Percentiles rank a stretch among this genome's conserved stretches.
Conservation (phyloP, 2,329 filamentous ascomycete genomes). For the Diaporthe nobilis region DNA sequence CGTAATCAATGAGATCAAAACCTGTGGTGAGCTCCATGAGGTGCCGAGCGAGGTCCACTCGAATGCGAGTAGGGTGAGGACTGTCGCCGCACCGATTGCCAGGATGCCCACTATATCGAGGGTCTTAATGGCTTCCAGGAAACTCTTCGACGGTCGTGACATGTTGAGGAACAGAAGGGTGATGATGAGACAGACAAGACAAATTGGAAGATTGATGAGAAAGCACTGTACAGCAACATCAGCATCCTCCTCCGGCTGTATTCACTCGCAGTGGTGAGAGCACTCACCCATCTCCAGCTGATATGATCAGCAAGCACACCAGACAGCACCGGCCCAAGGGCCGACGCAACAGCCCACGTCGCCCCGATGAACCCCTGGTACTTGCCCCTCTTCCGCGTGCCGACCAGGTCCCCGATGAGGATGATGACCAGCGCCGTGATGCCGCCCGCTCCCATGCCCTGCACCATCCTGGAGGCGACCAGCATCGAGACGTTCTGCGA, state of each 20-base stretch:
- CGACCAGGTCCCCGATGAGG: constrained; percentile 34
- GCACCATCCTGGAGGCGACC: constrained; percentile 33
- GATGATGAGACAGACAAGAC: constrained; percentile 26
- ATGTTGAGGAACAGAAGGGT: constrained; percentile 36
- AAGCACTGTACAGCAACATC: constrained; percentile 26
- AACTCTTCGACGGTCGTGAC: constrained; percentile 26
- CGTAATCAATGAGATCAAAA: constrained; percentile 26
- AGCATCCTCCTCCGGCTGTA: neutral
- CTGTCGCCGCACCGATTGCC: constrained; percentile 11
- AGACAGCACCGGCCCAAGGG: constrained; percentile 33
- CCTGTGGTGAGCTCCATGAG: constrained; percentile 25
- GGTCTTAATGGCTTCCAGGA: neutral
- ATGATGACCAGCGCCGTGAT: constrained; percentile 36
- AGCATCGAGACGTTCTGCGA: constrained; percentile 37
- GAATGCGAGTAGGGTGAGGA: constrained; percentile 19
- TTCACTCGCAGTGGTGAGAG: neutral
- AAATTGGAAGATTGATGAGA: constrained; percentile 35
- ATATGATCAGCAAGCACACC: constrained; percentile 36
- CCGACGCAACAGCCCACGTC: constrained; percentile 37
- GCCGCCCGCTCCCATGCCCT: constrained; percentile 22
- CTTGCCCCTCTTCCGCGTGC: constrained; percentile 32
- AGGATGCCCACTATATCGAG: constrained; percentile 29
- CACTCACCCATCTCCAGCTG: constrained; percentile 39
- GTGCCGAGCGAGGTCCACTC: constrained; percentile 31
- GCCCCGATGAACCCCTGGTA: constrained; percentile 39